Conservation (phyloP, 176 grass and related monocot species). For the Bonia amplexicaulis region DNA sequence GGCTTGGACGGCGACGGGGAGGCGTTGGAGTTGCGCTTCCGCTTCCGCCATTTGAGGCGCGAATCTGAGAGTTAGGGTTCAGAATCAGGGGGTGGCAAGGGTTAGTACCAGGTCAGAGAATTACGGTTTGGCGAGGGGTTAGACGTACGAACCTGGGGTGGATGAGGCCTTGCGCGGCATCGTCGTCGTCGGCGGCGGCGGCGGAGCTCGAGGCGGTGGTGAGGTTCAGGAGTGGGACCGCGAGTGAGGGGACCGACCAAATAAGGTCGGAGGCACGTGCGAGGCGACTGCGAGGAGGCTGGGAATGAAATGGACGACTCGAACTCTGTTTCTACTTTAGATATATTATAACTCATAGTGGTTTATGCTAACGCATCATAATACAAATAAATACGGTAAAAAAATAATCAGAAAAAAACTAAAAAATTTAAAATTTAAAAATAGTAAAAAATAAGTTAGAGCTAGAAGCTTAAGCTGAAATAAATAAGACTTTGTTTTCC, state of each 20-base stretch:
- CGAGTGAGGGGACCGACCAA: neutral
- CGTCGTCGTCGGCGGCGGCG: neutral
- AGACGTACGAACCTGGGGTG: conserved; percentile 42
- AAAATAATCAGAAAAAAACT: too few species aligned
- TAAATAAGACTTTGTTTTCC: too few species aligned
- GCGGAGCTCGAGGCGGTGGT: neutral
- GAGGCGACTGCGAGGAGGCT: too few species aligned
- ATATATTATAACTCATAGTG: too few species aligned
- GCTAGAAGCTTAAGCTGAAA: too few species aligned
- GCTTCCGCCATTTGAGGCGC: conserved; percentile 79
- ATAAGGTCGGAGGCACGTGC: too few species aligned
- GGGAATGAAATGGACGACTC: too few species aligned
- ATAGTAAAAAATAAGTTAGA: too few species aligned
- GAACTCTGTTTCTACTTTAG: too few species aligned
- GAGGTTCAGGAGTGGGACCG: neutral
- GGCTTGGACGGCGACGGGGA: conserved; percentile 35
- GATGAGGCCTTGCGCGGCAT: conserved; percentile 59
- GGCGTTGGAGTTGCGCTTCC: conserved; percentile 59
- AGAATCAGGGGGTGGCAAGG: neutral
- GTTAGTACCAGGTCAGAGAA: neutral
- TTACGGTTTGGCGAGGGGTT: neutral
- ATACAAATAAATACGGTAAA: too few species aligned
- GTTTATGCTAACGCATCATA: too few species aligned
- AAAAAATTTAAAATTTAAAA: too few species aligned
- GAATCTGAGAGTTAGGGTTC: conserved; percentile 60